Base-by-base conservation (phyloP, 805 yeast genomes). In the Maudiozyma pseudohumilis region DNA sequence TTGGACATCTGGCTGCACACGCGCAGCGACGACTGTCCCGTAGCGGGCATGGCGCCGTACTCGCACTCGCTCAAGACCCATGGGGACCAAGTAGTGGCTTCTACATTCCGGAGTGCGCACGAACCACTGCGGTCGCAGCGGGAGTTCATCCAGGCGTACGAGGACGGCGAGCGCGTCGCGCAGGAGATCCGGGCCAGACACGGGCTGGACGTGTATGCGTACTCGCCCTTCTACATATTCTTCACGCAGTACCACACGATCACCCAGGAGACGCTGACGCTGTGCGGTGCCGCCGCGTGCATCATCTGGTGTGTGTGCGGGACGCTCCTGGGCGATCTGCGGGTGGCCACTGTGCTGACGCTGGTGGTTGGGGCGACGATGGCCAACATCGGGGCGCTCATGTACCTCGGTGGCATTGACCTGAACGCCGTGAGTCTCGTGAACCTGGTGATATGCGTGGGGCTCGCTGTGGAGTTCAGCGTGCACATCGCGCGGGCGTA, bases 11-110 rank as follows among this genome's bases (percentile, higher is more conserved):
- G 98, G 98, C 83, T 89, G 19, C 68, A 75, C 28, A 63, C 85
- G 1, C 83, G 85, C 19, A 82, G 94, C 40, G 92, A 83, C 50
- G 85, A 89, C 2, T 89, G 98, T 58, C 96, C 97, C 1, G 63
- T 89, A 20, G 97, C 95, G 3, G 98, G 98, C 2, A 82, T 83
- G 52, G 96, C 96, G 0, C 95, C 96, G 0, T 89, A 89, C 54
- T 69, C 82, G 1, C 60, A 66, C 5, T 66, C 87, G 1, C 63
- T 85, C 9, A 61, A 69, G 2, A 61, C 68, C 20, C 66, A 67
- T 40, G 60, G 61, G 22, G 60, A 63, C 1, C 47, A 58, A 0
- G 68, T 86, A 5, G 45, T 52, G 8, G 65, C 89, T 2, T 74
- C 86, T 1, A 68, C 70, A n/a, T 86, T 89, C 63, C 66, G 97